Base-by-base conservation (phyloP, 2,329 filamentous ascomycete genomes). In the Clonostachys rosea region DNA sequence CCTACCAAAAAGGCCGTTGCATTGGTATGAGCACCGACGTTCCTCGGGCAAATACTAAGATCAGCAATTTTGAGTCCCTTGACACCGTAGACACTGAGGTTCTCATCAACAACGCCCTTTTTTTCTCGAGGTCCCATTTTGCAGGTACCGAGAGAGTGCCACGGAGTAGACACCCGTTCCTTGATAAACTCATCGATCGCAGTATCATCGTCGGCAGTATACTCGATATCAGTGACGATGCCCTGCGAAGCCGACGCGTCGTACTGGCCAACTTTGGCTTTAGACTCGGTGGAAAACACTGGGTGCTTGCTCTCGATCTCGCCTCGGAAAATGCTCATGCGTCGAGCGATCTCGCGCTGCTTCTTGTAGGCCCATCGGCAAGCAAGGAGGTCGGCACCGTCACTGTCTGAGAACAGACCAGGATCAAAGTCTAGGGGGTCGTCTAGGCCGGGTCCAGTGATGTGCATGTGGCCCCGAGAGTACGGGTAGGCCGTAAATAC, bases 341-440 rank as follows among this genome's bases (percentile, higher is more conserved):
- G 74, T 4, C 81, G 74, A 17, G 72, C 66, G 49, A 84, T 74
- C 58, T 84, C 81, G 4, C 83, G 78, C 30, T 71, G 68, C 54
- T 76, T 76, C 62, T 86, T 86, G 67, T 86, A 86, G 2, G 68
- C 74, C 80, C 81, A 85, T 14, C 83, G 56, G 34, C 80, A 75
- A 55, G 75, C 79, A 59, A 76, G 76, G 39, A 83, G 44, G 56
- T 85, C 81, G 20, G 39, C 30, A 12, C 70, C 69, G 34, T 70
- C 74, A 7, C 42, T 34, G 50, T 79, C 70, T 14, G 60, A 43
- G 11, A 59, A 40, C 61, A 74, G 82, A 11, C 80, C 81, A 0
- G 73, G 64, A 48, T 81, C 71, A 53, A 86, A 83, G 47, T 80
- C 74, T 11, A 74, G 63, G 3, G 69, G 61, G 14, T 73, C 68